Evolutionary conservation across 768 basidiomycete genomes (phyloP).

Genomic region (Podaxis sp.): DNA sequence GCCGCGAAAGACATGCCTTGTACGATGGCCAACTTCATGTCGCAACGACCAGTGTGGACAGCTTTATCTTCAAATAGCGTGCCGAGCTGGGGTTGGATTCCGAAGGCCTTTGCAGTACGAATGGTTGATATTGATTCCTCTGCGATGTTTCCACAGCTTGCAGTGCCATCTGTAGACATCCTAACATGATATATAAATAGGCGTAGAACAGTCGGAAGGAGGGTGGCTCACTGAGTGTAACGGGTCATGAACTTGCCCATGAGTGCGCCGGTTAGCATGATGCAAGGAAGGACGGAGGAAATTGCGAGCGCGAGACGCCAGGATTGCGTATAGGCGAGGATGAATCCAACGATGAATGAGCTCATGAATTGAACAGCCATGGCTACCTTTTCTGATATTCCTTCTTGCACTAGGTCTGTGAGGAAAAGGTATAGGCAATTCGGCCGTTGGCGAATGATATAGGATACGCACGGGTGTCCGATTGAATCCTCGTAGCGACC

Average conservation of each 20-base stretch:
- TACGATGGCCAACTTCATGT: constrained; percentile 48
- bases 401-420: constrained; percentile 75
- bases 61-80: constrained; percentile 59
- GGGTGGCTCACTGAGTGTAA: constrained; percentile 49
- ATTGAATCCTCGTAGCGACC: constrained; percentile 80
- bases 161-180: constrained; percentile 59
- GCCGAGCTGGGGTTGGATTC: constrained; percentile 58
- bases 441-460: neutral
- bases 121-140: constrained; percentile 86
- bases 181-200: constrained; percentile 25
- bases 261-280: constrained; percentile 57
- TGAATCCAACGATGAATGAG: constrained; percentile 74
- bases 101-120: constrained; percentile 83
- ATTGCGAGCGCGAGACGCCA: constrained; percentile 79
- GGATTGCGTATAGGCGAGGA: constrained; percentile 53
- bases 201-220: neutral
- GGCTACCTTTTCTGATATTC: constrained; percentile 78
- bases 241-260: constrained; percentile 58
- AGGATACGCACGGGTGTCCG: constrained; percentile 58
- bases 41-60: constrained; percentile 38
- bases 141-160: constrained; percentile 71
- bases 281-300: constrained; percentile 71
- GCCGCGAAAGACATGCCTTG: constrained; percentile 54
- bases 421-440: neutral
- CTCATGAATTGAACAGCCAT: constrained; percentile 49